Evolutionary conservation across 768 basidiomycete genomes (phyloP), one percentile per base, ranked within the genome.

Genomic region (Lentinula sp.): DNA sequence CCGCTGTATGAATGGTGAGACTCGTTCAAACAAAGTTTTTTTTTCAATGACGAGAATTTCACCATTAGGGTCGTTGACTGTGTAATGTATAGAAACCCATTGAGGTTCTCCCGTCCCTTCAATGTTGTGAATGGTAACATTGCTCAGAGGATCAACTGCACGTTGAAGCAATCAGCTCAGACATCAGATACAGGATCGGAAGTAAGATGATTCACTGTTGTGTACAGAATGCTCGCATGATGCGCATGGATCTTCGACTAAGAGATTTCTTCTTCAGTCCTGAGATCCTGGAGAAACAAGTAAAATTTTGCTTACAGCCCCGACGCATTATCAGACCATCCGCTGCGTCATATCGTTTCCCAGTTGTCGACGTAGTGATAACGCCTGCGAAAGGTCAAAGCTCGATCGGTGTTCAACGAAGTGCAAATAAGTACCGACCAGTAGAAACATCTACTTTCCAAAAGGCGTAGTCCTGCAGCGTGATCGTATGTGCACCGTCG

Each of bases 51-150:
- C 68, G 68, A 60, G 69, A 67, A 28, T 21, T n/a, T 31, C 16
- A 56, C 55, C 55, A 13, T 39, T 32, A 8, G 55, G 23, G 31
- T 56, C 40, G 40, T 15, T 56, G 55, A 56, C 55, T 28, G 55
- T 56, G 57, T 72, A 72, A 55, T 70, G 70, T 31, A 70, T 63
- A 8, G 72, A 73, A 16, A 73, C 65, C 72, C 72, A 71, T 62
- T 73, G 70, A 3, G 70, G 68, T 51, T 71, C 34, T 4, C 72
- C 72, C 18, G 71, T 72, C 35, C 69, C 71, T 48, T 65, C 61
- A 35, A 73, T 70, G 23, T 68, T 64, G 48, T 62, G 60, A 58
- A 71, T 66, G 32, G 70, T 70, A 39, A 72, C 46, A 31, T 67
- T 69, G 23, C 68, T 62, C 58, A 71, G 69, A 8, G 40, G 16